A percentile compares a stretch with the other conserved stretches of the same genome.
phyloP scores from a whole-genome alignment of 1,139 yeast genomes.

The Blastobotrys capitulatus region DNA sequence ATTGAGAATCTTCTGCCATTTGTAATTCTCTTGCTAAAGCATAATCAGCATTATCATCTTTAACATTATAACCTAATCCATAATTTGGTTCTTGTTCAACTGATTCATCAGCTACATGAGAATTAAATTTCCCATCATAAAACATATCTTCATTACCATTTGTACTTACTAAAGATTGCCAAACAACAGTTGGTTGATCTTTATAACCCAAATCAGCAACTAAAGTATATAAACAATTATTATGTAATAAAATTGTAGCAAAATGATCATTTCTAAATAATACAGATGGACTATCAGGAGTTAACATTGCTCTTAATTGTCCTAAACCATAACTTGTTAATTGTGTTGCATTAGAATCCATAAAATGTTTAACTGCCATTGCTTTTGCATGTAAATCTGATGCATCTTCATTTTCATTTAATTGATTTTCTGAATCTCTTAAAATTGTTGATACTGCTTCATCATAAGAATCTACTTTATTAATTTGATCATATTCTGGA shows the following conservation, averaged over 20 bases:
- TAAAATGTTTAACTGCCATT: conserved; percentile 36
- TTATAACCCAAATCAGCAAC: conserved; percentile 70
- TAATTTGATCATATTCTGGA: conserved; percentile 30
- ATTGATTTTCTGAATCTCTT: conserved; percentile 14
- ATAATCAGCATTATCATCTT: conserved; percentile 34
- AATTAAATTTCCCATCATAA: conserved; percentile 46
- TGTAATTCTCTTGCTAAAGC: conserved; percentile 51
- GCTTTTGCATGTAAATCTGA: conserved; percentile 17
- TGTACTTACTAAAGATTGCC: conserved; percentile 69
- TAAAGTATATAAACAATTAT: conserved; percentile 49
- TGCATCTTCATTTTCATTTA: conserved; percentile 10
- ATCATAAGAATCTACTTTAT: conserved; percentile 41
- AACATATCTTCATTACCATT: conserved; percentile 64
- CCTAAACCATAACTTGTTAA: conserved; percentile 59
- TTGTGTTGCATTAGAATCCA: conserved; percentile 57
- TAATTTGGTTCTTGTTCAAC: not conserved
- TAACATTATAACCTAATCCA: conserved; percentile 6
- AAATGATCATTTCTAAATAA: conserved; percentile 86
- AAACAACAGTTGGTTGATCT: conserved; percentile 48
- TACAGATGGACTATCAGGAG: conserved; percentile 49
- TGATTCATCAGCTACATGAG: conserved; percentile 9
- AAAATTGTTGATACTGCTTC: conserved; percentile 39
- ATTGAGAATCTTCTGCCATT: conserved; percentile 52
- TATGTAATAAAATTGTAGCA: conserved; percentile 58
- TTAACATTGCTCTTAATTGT: conserved; percentile 38